phyloP scores from a whole-genome alignment of 1,139 yeast species.

The Groenewaldozyma sp. region DNA sequence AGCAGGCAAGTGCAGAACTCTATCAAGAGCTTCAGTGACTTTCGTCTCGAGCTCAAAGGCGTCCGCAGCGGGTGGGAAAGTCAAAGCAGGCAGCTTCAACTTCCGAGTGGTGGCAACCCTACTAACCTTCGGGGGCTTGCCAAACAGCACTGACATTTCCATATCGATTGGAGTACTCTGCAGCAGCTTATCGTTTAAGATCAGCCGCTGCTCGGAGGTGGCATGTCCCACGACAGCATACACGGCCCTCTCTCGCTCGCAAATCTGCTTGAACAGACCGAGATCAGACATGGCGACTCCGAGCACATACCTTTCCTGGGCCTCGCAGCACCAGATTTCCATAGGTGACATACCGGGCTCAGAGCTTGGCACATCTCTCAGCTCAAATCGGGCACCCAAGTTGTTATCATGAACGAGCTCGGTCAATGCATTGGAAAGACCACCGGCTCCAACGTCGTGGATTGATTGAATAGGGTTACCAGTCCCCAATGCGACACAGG shows the following conservation, averaged over 20 bases:
- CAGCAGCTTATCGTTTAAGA: conserved; percentile 71
- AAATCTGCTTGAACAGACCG: conserved; percentile 61
- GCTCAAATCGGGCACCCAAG: conserved; percentile 86
- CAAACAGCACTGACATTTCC: conserved; percentile 94
- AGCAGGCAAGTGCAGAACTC: conserved; percentile 84
- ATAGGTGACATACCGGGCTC: conserved; percentile 99
- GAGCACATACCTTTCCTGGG: conserved; percentile 94
- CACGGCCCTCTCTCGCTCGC: conserved; percentile 94
- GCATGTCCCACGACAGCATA: conserved; percentile 95
- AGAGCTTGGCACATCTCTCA: conserved; percentile 79
- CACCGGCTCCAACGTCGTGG: conserved; percentile 99
- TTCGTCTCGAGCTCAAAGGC: not conserved
- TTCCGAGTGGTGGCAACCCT: conserved; percentile 63
- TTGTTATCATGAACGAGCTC: conserved; percentile 96
- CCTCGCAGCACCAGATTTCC: conserved; percentile 99
- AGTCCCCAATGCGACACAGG: conserved; percentile 77
- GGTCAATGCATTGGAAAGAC: conserved; percentile 92
- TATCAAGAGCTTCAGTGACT: conserved; percentile 52
- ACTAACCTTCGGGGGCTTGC: conserved; percentile 94
- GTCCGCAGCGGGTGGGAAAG: conserved; percentile 23
- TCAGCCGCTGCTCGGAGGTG: conserved; percentile 72
- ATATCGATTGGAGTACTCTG: conserved; percentile 83
- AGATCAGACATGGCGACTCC: conserved; percentile 83
- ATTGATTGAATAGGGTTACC: conserved; percentile 87
- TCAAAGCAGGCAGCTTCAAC: conserved; percentile 46